Evolutionary conservation across 1,284 basidiomycete species (phyloP).

Genomic region (Cystobasidium pallidum): DNA sequence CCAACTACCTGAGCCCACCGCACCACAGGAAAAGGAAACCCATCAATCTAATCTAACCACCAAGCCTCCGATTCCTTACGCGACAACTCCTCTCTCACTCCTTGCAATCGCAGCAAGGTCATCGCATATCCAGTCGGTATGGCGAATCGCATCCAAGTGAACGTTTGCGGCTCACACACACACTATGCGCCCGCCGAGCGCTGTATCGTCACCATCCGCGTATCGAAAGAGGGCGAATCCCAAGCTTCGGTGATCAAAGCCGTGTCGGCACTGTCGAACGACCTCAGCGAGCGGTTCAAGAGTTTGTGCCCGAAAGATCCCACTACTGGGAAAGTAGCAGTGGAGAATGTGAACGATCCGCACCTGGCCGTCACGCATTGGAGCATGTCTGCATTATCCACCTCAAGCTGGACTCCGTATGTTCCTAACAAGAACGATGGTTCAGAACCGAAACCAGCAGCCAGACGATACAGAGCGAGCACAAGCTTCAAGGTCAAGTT

Average conservation of each 20-base stretch:
- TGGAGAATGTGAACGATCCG: neutral
- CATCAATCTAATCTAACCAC: too few relatives aligned
- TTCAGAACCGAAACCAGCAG: neutral
- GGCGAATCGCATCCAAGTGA: conserved; percentile 15
- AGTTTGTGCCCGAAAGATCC: conserved; percentile 24
- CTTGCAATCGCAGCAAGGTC: conserved; percentile 1
- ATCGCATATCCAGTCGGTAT: neutral
- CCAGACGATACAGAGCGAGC: conserved; percentile 7
- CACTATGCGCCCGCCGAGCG: conserved; percentile 31
- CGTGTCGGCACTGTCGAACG: conserved; percentile 26
- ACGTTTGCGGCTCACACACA: conserved; percentile 14
- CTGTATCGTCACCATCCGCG: conserved; percentile 22
- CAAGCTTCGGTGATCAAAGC: neutral
- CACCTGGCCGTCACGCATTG: conserved; percentile 21
- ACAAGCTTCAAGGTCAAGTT: conserved; percentile 39
- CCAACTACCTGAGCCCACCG: too few relatives aligned
- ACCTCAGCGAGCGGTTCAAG: conserved; percentile 24
- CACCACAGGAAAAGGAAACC: too few relatives aligned
- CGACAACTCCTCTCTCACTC: too few relatives aligned
- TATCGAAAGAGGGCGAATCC: conserved; percentile 19
- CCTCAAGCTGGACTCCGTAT: conserved; percentile 30
- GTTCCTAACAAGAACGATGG: neutral
- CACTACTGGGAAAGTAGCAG: conserved; percentile 3
- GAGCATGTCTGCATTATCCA: conserved; percentile 32
- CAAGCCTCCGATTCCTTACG: too few relatives aligned